Evolutionary conservation across 2,329 filamentous ascomycete species (phyloP), one percentile per base, ranked within the genome.

Genomic region (Coleophoma crateriformis): DNA sequence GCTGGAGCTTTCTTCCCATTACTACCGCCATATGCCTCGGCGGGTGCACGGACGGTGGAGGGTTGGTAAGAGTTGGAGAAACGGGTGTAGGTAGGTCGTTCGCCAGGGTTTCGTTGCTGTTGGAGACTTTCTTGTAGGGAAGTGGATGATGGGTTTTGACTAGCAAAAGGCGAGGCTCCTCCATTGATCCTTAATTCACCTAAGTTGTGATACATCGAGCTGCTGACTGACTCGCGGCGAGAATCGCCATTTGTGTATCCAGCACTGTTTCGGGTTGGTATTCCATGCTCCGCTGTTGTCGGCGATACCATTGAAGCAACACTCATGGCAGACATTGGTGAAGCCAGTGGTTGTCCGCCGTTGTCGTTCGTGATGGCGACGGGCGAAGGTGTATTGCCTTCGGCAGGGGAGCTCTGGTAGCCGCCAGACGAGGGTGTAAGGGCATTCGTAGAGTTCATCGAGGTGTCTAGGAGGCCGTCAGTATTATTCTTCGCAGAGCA

Each of bases 201-300:
- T 65, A 91, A 84, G 41, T 78, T 79, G 56, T 83, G 81, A 61
- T 88, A 88, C 64, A 91, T 84, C 54, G 87, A 79, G 66, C 87
- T 90, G 66, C 91, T 87, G 4, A 91, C 85, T 59, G 87, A 91
- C 68, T 89, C 88, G 47, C 88, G 80, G 50, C 86, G 78, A 44
- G 84, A 82, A 67, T 65, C 35, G 63, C 69, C 46, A 61, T 70
- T 43, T 32, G 35, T 17, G 22, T 40, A 47, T 17, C 33, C 45
- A 37, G 33, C 61, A 55, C 64, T 40, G 20, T 32, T 47, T 19
- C 35, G 46, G 13, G 37, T 17, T 11, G 46, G 10, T 40, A 32
- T 69, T 5, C 67, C 68, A 5, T 58, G 58, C n/a, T 53, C 51
- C 41, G 50, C 58, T 1, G 75, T 73, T 1, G 78, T 79, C 6